Evolutionary conservation across 306 rosid genomes (phyloP), one percentile per base, ranked within the genome.

Genomic region (Cucurbita pepo): DNA sequence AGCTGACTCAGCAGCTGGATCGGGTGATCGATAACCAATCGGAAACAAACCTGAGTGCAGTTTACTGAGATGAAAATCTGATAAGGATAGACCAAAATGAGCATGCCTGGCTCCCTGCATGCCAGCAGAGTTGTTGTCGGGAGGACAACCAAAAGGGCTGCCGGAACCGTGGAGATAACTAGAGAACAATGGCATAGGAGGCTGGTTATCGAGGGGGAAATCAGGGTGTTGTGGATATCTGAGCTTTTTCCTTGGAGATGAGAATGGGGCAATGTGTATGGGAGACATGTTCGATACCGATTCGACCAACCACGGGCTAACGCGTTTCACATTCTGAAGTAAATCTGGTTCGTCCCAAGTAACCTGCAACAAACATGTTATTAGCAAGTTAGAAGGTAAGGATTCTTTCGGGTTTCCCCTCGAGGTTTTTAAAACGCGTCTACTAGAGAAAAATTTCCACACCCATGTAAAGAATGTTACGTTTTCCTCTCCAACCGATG

Each of bases 61-160:
- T 82, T 86, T 87, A 58, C 79, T 82, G 89, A 81, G 84, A 87
- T 85, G 87, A 84, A 85, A 83, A 81, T 91, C 91, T 10, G 91
- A 56, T 75, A 88, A 85, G 50, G 95, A 80, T 77, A 84, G 79
- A 88, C 88, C 95, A 40, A 79, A 88, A 84, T 79, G 88, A 89
- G 86, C 94, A 85, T 95, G 99, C 99, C 96, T 89, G 97, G 99
- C 99, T 95, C 99, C 99, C 99, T 95, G 99, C 99, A 95, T 95
- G 99, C 99, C 95, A 89, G 98, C 97, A 94, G 98, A 96, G 86
- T 89, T 69, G 77, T 79, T 87, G 76, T 94, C 88, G 77, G 89
- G 86, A 78, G 82, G 80, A 89, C 81, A 85, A 80, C 89, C 81
- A 5, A 85, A 89, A 51, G 82, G 89, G 81, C 82, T 85, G 83